Evolutionary conservation across 2,329 filamentous ascomycete genomes (phyloP), one percentile per base, ranked within the genome.

Genomic region (Paraconiothyrium brasiliense): DNA sequence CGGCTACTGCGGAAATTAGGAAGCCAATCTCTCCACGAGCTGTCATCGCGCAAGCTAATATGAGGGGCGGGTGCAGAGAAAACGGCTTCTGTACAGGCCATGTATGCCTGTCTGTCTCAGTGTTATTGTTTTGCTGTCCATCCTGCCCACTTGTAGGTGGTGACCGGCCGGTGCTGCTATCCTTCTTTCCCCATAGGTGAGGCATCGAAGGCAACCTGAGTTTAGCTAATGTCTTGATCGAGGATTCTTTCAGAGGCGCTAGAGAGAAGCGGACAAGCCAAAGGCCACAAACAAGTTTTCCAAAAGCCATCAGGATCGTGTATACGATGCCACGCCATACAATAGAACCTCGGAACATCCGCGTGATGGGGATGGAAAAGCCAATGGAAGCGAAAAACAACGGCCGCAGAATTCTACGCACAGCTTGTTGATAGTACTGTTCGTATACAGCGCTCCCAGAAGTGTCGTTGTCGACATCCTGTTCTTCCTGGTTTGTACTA

Each of bases 11-110:
- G 0, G 89, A 88, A 63, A 95, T 92, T 47, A 94, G 76, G 63
- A 93, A 93, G 0, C 91, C 91, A 37, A 94, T 92, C 73, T 95
- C 92, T 0, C 92, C 91, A n/a, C 91, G 84, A 0, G 91, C 87
- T 0, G 90, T 86, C 91, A 94, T 94, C 2, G 87, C 87, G 20
- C 85, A 81, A 0, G 89, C 89, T 0, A 94, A 78, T 2, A 94
- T 87, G 0, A 85, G 82, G 0, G 88, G 84, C 0, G 91, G 90
- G 63, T 92, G 90, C 0, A 92, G 78, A 0, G 90, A 92, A 3
- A 84, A 76, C 0, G 88, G 86, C 51, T 85, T 87, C 0, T 79
- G 70, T 6, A 71, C 66, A 2, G 61, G 55, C 8, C 67, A 71
- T 47, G 63, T 66, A 14, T 68, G 65, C 14, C 44, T 63, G 59